These are phyloP conservation scores for Periconia sp. DNA, from an alignment of 2,329 filamentous ascomycete species.

Conservation along the genomic window DNA sequence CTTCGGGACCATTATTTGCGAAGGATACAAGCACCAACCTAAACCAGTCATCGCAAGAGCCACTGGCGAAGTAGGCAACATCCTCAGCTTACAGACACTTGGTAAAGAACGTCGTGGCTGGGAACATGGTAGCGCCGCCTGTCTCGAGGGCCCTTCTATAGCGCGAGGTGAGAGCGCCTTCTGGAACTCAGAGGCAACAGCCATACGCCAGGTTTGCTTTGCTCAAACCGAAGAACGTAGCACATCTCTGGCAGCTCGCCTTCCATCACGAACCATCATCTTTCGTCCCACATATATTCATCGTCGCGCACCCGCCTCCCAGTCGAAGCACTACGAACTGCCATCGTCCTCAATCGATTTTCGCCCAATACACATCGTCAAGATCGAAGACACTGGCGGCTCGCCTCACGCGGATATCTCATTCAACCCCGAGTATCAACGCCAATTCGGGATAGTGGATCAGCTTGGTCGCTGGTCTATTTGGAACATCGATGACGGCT, in stretches of 20 bases:
- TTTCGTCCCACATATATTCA: conserved; percentile 48
- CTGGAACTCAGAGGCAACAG: conserved; percentile 62
- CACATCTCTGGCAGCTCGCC: conserved; percentile 59
- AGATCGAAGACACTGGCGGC: conserved; percentile 60
- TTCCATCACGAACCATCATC: conserved; percentile 53
- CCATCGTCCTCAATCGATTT: conserved; percentile 61
- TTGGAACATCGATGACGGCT: conserved; percentile 61
- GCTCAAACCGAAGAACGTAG: conserved; percentile 50
- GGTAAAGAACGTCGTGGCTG: conserved; percentile 62
- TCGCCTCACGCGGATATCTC: conserved; percentile 66
- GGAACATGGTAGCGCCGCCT: conserved; percentile 52
- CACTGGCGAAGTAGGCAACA: conserved; percentile 63
- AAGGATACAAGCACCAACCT: conserved; percentile 33
- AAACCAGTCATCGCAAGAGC: conserved; percentile 40
- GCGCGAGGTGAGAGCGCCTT: conserved; percentile 53
- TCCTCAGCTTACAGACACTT: conserved; percentile 62
- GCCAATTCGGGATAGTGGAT: conserved; percentile 71
- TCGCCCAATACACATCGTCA: conserved; percentile 62
- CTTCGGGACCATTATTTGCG: conserved; percentile 61
- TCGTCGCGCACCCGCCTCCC: conserved; percentile 14
- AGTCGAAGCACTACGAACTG: conserved; percentile 26
- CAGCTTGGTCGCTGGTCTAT: conserved; percentile 70
- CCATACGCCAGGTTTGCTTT: conserved; percentile 63
- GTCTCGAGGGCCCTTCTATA: conserved; percentile 56
- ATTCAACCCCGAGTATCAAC: conserved; percentile 67